phyloP scores from a whole-genome alignment of 2,329 filamentous ascomycete species.

The Penicillium sp. region DNA sequence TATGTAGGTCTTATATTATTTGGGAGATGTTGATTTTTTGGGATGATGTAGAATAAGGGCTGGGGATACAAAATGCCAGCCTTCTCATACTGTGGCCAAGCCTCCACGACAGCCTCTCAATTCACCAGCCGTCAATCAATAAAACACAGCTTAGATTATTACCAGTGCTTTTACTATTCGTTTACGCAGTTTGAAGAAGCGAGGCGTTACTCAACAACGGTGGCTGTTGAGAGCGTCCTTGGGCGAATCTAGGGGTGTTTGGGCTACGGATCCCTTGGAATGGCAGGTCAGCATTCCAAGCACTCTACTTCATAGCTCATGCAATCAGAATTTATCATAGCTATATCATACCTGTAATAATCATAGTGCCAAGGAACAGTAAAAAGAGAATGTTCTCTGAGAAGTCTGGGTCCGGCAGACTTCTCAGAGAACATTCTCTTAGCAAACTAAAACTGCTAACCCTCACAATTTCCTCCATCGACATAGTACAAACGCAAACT shows the following conservation, averaged over 20 bases:
- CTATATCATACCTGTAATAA: constrained; percentile 17
- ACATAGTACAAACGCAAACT: too few species aligned
- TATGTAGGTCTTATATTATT: constrained; percentile 5
- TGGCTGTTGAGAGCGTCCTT: neutral
- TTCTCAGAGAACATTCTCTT: too few species aligned
- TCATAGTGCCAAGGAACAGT: constrained; percentile 4
- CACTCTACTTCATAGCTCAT: neutral
- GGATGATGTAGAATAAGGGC: constrained; percentile 16
- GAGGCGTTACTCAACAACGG: neutral
- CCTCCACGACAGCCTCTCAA: neutral
- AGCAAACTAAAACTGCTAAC: too few species aligned
- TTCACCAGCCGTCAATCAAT: neutral
- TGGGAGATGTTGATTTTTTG: neutral
- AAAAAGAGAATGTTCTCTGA: neutral
- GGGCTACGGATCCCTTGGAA: constrained; percentile 7
- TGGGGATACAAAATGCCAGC: constrained; percentile 5
- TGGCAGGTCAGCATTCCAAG: constrained; percentile 17
- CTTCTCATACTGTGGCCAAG: constrained; percentile 1
- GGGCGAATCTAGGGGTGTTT: constrained; percentile 15
- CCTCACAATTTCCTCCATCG: too few species aligned
- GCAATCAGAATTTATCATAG: neutral
- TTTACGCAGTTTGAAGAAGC: neutral
- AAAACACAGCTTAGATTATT: neutral
- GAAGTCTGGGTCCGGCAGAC: neutral
- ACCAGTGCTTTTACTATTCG: neutral